Evolutionary conservation across 495 filamentous ascomycete species (phyloP), one percentile per base, ranked within the genome.

Genomic region (Aspergillus avenaceus): DNA sequence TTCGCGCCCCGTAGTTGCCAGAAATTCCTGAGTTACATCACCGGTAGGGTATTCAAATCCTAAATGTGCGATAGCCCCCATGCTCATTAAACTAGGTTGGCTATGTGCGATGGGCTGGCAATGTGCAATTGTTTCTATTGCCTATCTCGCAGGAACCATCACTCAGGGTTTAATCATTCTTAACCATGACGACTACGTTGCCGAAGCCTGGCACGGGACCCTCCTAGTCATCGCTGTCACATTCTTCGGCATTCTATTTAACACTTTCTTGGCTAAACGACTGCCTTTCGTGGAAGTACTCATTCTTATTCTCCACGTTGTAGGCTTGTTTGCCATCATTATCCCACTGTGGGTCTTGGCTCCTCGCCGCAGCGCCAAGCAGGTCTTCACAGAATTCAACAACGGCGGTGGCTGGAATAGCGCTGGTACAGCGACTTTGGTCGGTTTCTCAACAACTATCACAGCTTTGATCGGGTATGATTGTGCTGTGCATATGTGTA

Each of bases 321-420:
- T 78, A n/a, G 81, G 80, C 1, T 76, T 87, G 42, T 81, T 87
- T 49, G 80, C 72, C 11, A 73, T 86, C 32, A 59, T 86, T 25
- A 77, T 85, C 21, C 76, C 80, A 0, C 61, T 87, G 9, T 74
- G 74, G 62, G 73, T 78, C 25, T 69, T 84, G 41, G 70, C 71
- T 8, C 73, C 75, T 7, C 70, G 69, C n/a, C 64, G 68, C 14
- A 67, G 63, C 21, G 69, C 72, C 0, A 61, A 67, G 11, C 70
- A 63, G n/a, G 76, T 84, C 18, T 80, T 84, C 50, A 72, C 74
- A 3, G 65, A 71, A 1, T 80, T 80, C 54, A 59, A 69, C 24
- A 80, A 83, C 52, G 68, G 68, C 9, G 81, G 80, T n/a, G 70
- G 72, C 23, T 85, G 81, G 82, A 54, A 63, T 24, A 78, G 65